Percentiles rank a stretch among this genome's conserved stretches.
Evolutionary conservation across 139 green algal species (phyloP).

Genomic region (Tetradesmus obliquus): DNA sequence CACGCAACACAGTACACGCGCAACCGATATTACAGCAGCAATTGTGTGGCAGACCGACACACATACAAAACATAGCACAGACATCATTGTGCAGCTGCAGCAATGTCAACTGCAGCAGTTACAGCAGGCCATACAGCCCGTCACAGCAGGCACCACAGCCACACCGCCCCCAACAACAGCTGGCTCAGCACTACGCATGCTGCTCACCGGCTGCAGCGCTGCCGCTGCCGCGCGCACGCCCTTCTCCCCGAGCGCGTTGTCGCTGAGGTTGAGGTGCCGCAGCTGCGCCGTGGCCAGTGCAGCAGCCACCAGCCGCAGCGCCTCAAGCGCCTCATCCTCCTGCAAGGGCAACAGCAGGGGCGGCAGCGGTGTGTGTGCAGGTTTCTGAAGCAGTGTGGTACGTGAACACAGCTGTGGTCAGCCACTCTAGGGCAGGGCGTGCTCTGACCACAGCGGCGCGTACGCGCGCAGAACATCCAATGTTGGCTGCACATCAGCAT

Average conservation of each 20-base stretch:
- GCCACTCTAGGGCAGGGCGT: neutral
- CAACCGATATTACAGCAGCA: neutral
- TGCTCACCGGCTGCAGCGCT: constrained; percentile 70
- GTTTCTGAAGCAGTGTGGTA: neutral
- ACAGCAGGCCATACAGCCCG: no score
- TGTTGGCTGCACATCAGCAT: no score
- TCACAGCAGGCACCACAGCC: neutral
- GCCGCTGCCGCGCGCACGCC: constrained; percentile 84
- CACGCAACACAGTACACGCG: neutral
- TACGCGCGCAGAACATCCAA: no score
- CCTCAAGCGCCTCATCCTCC: constrained; percentile 88
- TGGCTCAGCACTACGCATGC: neutral
- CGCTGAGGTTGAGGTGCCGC: constrained; percentile 81
- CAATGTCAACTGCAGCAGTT: neutral
- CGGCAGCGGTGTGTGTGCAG: neutral
- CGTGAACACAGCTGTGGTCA: neutral
- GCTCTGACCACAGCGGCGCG: neutral
- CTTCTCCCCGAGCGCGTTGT: constrained; percentile 97
- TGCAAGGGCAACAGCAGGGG: constrained; percentile 35
- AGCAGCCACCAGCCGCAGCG: constrained; percentile 76
- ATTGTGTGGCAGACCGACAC: neutral
- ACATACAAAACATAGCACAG: neutral
- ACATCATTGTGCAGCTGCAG: neutral
- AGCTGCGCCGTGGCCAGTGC: constrained; percentile 68
- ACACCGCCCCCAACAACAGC: neutral